These are phyloP conservation scores for Physaria fendleri DNA, from an alignment of 345 rosid species.

Conservation along the genomic window DNA sequence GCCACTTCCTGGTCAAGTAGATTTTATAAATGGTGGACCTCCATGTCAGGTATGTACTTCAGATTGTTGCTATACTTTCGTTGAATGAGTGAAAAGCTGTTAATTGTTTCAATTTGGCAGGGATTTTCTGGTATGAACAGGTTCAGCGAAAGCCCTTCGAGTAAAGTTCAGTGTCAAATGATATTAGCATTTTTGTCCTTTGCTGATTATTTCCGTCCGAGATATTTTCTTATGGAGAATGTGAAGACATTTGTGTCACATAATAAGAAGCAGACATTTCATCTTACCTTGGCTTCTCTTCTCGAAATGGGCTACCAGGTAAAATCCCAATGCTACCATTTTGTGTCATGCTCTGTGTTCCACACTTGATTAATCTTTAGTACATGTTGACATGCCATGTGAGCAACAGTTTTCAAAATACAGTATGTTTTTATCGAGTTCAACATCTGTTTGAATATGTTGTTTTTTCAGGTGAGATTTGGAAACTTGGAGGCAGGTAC, in stretches of 20 bases:
- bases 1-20: slow-evolving; percentile 66
- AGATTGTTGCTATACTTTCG: neutral
- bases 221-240: slow-evolving; percentile 82
- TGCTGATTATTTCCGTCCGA: slow-evolving; percentile 89
- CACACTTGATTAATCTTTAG: neutral
- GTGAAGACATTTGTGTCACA: slow-evolving; percentile 79
- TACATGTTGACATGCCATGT: neutral
- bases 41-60: slow-evolving; percentile 69
- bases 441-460: neutral
- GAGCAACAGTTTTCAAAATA: neutral
- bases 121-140: slow-evolving; percentile 92
- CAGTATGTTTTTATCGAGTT: neutral
- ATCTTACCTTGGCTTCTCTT: slow-evolving; percentile 61
- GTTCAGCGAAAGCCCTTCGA: slow-evolving; percentile 66
- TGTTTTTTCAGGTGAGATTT: slow-evolving; percentile 63
- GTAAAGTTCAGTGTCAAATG: slow-evolving; percentile 69
- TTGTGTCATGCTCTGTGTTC: too few species aligned
- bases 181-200: slow-evolving; percentile 49
- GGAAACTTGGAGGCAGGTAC: slow-evolving; percentile 94
- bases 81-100: neutral
- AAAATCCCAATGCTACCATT: neutral
- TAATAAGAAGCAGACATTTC: slow-evolving; percentile 81
- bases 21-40: slow-evolving; percentile 93
- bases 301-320: slow-evolving; percentile 60
- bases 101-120: slow-evolving; percentile 36